Evolutionary conservation across 352 stramenopile genomes (phyloP), one percentile per base, ranked within the genome.

Genomic region (Phytophthora cactorum): DNA sequence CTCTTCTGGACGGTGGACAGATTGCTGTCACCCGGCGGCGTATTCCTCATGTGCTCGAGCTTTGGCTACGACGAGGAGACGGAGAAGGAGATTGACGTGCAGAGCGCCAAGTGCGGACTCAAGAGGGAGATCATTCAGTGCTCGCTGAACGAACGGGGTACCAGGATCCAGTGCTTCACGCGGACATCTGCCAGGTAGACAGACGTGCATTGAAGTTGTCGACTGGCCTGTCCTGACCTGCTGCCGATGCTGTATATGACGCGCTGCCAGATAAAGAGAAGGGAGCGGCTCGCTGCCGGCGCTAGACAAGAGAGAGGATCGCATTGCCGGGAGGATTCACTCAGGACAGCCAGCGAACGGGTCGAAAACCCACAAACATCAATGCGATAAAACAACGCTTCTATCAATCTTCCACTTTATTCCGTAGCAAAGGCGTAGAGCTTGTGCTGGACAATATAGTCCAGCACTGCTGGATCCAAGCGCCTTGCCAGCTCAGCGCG

Each of bases 11-110:
- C 79, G 0, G 82, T 93, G 9, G 75, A 93, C 57, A 75, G 74
- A 7, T 59, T 93, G 25, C 69, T 93, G 1, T 72, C 66, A 7
- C 39, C 29, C 3, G 32, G 31, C 15, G 74, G 52, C 15, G 52
- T 74, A 0, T 93, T 91, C 51, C 77, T 93, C 55, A 92, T 93
- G 85, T 90, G 81, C 69, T 91, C 83, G 8, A 93, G 85, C 68
- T 83, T 82, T 39, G 63, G 71, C 10, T 93, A 93, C 56, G 83
- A 92, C 59, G 79, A 89, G n/a, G 75, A 81, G 10, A 92, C 80
- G 4, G 83, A 93, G 61, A 59, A 49, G 25, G 85, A 91, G 62
- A 93, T 93, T 57, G 78, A 91, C 57, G 51, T 60, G 38, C 77
- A 90, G 67, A 87, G 79, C 49, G 58, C 36, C 39, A 78, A 76